Base-by-base conservation (phyloP, 768 basidiomycete genomes). In the Phlebiopsis gigantea region DNA sequence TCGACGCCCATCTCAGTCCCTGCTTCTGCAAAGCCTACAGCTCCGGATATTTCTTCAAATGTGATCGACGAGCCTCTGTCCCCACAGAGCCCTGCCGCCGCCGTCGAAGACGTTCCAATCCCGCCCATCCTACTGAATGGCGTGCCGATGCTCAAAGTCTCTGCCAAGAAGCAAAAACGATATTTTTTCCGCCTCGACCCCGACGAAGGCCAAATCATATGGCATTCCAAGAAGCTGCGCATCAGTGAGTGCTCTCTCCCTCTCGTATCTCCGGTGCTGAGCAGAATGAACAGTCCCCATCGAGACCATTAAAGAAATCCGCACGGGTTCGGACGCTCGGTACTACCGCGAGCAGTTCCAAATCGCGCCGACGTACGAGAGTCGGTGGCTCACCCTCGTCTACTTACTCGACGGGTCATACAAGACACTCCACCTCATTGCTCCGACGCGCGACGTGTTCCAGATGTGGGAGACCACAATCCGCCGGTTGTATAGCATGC, bases 391-490 rank as follows among this genome's bases (percentile, higher is more conserved):
- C 61, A 90, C 93, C 0, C 83, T 90, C 68, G 83, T 93, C 60
- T 93, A 95, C 64, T 82, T 88, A 57, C 73, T 86, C 48, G 83
- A 85, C 44, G 87, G 84, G 12, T 76, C 75, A 22, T 92, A 90
- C 77, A 95, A 95, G 74, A 88, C 88, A 0, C 78, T 94, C 24
- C 93, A 97, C 65, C 77, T 95, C 59, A 79, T 95, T 53, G 87
- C 93, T 39, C 12, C 12, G 34, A 83, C 84, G 0, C 69, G 72
- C 26, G 79, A 85, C 49, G 79, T 86, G 64, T 81, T 83, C 63
- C 70, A 73, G n/a, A 73, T 81, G 62, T 86, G 84, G 84, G 79
- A 85, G 46, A 68, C 73, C 26, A 83, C 90, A 0, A 70, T 95
- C 9, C 76, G 77, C 44, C 80, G 82, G 53, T 73, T 94, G 19